Evolutionary conservation across 2,329 filamentous ascomycete species (phyloP).

Genomic region (Zasmidium angulare): DNA sequence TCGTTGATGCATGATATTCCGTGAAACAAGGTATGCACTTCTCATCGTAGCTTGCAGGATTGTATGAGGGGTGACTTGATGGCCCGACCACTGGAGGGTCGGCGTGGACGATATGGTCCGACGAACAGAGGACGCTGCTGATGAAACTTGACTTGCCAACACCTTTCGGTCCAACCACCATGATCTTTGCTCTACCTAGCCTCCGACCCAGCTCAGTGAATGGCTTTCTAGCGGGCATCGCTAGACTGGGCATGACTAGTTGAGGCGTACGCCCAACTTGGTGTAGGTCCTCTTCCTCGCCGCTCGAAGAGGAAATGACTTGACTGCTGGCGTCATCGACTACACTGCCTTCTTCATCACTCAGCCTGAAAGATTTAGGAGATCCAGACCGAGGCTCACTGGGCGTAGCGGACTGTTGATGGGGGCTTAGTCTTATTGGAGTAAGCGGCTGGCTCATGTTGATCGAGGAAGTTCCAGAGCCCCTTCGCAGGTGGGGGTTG

Average conservation of each 20-base stretch:
- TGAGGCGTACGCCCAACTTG: constrained; percentile 57
- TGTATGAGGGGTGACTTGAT: constrained; percentile 21
- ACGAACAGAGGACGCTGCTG: constrained; percentile 80
- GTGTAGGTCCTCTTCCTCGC: constrained; percentile 54
- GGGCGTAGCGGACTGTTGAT: constrained; percentile 51
- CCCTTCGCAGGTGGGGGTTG: constrained; percentile 24
- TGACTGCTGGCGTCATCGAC: constrained; percentile 58
- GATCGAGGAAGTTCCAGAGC: constrained; percentile 28
- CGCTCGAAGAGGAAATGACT: constrained; percentile 52
- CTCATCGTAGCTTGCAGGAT: constrained; percentile 13
- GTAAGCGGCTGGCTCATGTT: constrained; percentile 45
- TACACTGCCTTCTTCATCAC: constrained; percentile 56
- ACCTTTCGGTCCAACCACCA: constrained; percentile 79
- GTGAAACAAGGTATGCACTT: constrained; percentile 28
- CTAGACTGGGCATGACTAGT: constrained; percentile 96
- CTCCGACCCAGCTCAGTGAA: constrained; percentile 85
- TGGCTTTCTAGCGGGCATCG: constrained; percentile 82
- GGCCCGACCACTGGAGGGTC: constrained; percentile 53
- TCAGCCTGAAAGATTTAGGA: constrained; percentile 57
- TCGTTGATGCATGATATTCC: constrained; percentile 48
- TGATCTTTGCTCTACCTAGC: constrained; percentile 83
- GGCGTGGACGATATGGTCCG: constrained; percentile 90
- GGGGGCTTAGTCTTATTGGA: constrained; percentile 49
- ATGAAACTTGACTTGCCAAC: constrained; percentile 86
- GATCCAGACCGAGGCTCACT: constrained; percentile 62